These are phyloP conservation scores for Phytophthora niederhauseri DNA, from an alignment of 352 stramenopile genomes.

Conservation along the genomic window DNA sequence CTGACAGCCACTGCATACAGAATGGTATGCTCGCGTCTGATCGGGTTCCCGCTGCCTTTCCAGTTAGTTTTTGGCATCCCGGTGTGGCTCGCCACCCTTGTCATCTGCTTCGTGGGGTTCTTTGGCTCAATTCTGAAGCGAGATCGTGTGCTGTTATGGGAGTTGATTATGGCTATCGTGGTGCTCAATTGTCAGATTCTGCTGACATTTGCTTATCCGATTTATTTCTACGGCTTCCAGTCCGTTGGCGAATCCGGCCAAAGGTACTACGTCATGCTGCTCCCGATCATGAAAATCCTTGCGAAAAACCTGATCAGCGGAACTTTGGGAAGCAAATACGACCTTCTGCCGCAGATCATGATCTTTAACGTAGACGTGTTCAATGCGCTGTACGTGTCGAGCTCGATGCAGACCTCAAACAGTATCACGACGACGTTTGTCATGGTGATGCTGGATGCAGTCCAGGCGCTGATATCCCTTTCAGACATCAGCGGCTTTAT, in stretches of 20 bases:
- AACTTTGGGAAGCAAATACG: neutral
- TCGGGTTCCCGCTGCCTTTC: neutral
- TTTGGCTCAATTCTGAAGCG: neutral
- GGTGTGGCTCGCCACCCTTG: neutral
- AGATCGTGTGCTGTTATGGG: neutral
- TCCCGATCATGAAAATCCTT: neutral
- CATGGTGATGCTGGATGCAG: neutral
- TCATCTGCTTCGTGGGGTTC: conserved; percentile 1
- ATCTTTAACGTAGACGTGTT: neutral
- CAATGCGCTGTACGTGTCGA: neutral
- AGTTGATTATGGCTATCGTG: conserved; percentile 1
- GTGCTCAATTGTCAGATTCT: conserved; percentile 1
- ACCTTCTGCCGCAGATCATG: neutral
- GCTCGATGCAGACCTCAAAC: neutral
- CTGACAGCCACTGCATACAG: neutral
- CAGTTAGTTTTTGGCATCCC: conserved; percentile 4
- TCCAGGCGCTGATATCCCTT: neutral
- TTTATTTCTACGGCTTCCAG: neutral
- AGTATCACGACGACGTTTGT: neutral
- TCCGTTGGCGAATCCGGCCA: neutral
- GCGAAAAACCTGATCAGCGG: neutral
- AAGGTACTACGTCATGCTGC: neutral
- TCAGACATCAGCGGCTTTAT: neutral
- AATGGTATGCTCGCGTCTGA: neutral
- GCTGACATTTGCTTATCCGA: neutral